phyloP scores from a whole-genome alignment of 1,284 basidiomycete species.

The Sporisorium graminicola region DNA sequence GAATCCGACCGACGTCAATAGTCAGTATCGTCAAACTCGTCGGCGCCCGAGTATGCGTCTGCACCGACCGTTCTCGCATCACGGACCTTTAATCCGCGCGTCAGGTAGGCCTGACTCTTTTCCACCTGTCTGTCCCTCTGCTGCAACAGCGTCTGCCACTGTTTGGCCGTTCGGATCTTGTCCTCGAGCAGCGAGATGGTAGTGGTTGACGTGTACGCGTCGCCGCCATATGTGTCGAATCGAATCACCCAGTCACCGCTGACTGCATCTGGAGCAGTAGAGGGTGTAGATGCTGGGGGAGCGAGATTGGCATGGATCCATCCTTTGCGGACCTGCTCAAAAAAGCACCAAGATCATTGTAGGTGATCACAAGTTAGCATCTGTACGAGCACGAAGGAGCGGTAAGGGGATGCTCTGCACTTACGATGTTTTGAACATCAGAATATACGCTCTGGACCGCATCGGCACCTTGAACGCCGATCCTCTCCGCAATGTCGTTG shows the following conservation, averaged over 20 bases:
- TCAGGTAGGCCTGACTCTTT: slow-evolving; percentile 37
- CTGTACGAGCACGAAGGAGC: background rate
- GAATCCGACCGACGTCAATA: slow-evolving; percentile 14
- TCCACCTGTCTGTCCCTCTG: slow-evolving; percentile 42
- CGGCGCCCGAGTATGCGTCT: slow-evolving; percentile 22
- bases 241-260: slow-evolving; percentile 28
- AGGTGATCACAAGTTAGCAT: background rate
- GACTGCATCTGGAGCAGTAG: background rate
- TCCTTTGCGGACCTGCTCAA: slow-evolving; percentile 28
- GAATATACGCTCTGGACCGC: slow-evolving; percentile 73
- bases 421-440: slow-evolving; percentile 79
- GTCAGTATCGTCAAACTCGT: slow-evolving; percentile 39
- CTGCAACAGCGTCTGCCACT: slow-evolving; percentile 41
- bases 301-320: slow-evolving; percentile 31
- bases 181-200: slow-evolving; percentile 31
- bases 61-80: slow-evolving; percentile 25
- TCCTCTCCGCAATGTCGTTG: slow-evolving; percentile 76
- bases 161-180: slow-evolving; percentile 44
- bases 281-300: slow-evolving; percentile 13
- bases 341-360: too few relatives aligned
- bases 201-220: slow-evolving; percentile 25
- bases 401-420: slow-evolving; percentile 41
- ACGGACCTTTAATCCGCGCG: slow-evolving; percentile 24
- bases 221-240: slow-evolving; percentile 33
- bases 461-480: slow-evolving; percentile 73